Percentiles rank a stretch among this genome's conserved stretches.
Conservation (phyloP, 2,329 filamentous ascomycete genomes). For the Coniochaeta pulveracea region DNA sequence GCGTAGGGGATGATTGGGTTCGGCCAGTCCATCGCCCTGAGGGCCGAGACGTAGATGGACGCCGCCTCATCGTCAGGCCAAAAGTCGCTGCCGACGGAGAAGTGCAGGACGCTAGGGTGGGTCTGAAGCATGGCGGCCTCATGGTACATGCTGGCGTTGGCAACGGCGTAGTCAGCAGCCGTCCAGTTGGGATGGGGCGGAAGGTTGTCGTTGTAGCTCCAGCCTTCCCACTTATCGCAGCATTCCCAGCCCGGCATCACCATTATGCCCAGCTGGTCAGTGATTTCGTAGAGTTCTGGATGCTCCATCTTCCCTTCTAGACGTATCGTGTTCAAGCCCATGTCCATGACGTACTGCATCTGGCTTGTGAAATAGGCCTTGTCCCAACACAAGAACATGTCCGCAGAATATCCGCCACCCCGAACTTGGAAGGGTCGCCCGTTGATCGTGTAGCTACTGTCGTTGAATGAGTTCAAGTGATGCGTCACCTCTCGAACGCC, state of each 20-base stretch:
- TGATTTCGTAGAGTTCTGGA: slow-evolving; percentile 45
- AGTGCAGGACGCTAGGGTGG: slow-evolving; percentile 47
- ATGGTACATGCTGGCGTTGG: slow-evolving; percentile 43
- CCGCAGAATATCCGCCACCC: slow-evolving; percentile 47
- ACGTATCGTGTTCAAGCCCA: slow-evolving; percentile 52
- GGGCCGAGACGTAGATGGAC: slow-evolving; percentile 36
- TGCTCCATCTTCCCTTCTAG: slow-evolving; percentile 57
- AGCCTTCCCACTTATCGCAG: slow-evolving; percentile 58
- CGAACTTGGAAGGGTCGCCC: slow-evolving; percentile 46
- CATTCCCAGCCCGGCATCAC: slow-evolving; percentile 54
- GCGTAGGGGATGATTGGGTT: slow-evolving; percentile 47
- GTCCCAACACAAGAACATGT: slow-evolving; percentile 51
- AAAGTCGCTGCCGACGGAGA: slow-evolving; percentile 50
- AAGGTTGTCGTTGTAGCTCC: slow-evolving; percentile 46
- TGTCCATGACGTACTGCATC: slow-evolving; percentile 42
- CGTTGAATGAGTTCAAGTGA: slow-evolving; percentile 36
- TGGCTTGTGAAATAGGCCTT: slow-evolving; percentile 31
- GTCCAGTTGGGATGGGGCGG: slow-evolving; percentile 30
- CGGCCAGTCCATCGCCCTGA: slow-evolving; percentile 41
- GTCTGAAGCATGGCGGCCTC: slow-evolving; percentile 48
- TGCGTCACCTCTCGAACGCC: slow-evolving; percentile 45
- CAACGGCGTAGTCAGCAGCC: slow-evolving; percentile 41
- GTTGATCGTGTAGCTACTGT: slow-evolving; percentile 45
- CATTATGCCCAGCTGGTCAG: slow-evolving; percentile 49
- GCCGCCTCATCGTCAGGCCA: slow-evolving; percentile 50